Evolutionary conservation across 1,284 basidiomycete genomes (phyloP), one percentile per base, ranked within the genome.

Genomic region (Tilletia horrida): DNA sequence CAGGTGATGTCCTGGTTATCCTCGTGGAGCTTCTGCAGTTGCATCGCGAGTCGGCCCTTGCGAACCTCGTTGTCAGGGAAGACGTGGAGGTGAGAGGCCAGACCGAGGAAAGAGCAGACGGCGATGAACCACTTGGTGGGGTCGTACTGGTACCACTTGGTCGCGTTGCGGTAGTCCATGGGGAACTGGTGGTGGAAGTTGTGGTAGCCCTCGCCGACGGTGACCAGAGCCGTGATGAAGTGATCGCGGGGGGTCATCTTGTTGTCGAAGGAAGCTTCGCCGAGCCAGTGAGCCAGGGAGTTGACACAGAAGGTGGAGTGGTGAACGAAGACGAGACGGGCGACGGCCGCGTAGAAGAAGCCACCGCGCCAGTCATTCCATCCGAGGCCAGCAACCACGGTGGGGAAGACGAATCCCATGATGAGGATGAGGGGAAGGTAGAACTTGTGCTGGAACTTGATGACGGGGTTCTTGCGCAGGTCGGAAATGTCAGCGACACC

Each of bases 151-250:
- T 78, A 77, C 79, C 79, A 81, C 62, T 75, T 69, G 40, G 78
- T 69, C 18, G 78, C 79, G 66, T 81, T 81, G 21, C 79, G 74
- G 73, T 76, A 80, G 72, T 81, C 79, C 78, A 81, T 80, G 43
- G 79, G 79, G 76, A 81, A 81, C 66, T 81, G 78, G 71, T 81
- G 79, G 73, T 81, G 79, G 76, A 80, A 81, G 71, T 81, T 81
- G 76, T 81, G 79, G 72, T 81, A 81, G 21, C 79, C 78, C 69
- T 81, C 79, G 14, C 79, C 79, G 29, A 81, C 74, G 45, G 79
- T 81, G 62, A 77, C 50, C 6, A 55, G 50, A 6, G 50, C 50
- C 3, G 50, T 55, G 50, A 55, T 55, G 50, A 55, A 62, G 29
- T 62, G 59, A 29, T 62, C 59, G 9, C 40, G 40, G 8, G 31